Evolutionary conservation across 2,329 filamentous ascomycete genomes (phyloP).

Genomic region (Curvularia lunata): DNA sequence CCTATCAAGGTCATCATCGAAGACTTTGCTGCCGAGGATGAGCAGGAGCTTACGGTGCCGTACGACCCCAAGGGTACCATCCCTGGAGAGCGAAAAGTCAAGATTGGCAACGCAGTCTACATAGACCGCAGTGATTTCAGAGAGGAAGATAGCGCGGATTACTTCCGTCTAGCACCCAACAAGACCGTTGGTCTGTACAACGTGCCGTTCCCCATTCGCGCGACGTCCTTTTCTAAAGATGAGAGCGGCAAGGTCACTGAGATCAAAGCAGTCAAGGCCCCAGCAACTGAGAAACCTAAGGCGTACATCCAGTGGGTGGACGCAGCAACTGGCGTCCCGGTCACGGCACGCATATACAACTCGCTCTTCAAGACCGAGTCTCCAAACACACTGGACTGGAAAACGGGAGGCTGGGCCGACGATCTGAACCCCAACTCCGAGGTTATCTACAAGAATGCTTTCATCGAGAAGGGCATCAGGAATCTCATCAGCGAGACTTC

Average conservation of each 20-base stretch:
- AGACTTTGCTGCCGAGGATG: slow-evolving; percentile 71
- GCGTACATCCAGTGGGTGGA: slow-evolving; percentile 86
- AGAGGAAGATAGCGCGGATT: slow-evolving; percentile 73
- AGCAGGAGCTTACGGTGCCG: slow-evolving; percentile 72
- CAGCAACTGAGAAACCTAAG: slow-evolving; percentile 71
- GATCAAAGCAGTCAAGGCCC: slow-evolving; percentile 70
- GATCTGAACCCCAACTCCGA: slow-evolving; percentile 87
- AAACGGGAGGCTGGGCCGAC: slow-evolving; percentile 78
- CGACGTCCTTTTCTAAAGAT: slow-evolving; percentile 72
- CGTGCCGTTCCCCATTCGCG: slow-evolving; percentile 71
- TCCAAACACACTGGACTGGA: slow-evolving; percentile 71
- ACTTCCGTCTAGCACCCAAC: slow-evolving; percentile 78
- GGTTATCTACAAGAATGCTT: slow-evolving; percentile 75
- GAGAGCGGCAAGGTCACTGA: slow-evolving; percentile 68
- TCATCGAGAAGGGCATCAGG: slow-evolving; percentile 83
- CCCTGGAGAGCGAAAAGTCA: slow-evolving; percentile 63
- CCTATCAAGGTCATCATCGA: slow-evolving; percentile 84
- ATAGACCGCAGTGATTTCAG: slow-evolving; percentile 84
- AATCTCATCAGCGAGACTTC: slow-evolving; percentile 71
- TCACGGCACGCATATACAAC: slow-evolving; percentile 76
- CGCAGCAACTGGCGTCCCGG: slow-evolving; percentile 66
- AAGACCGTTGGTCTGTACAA: slow-evolving; percentile 77
- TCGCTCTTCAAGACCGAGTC: slow-evolving; percentile 86
- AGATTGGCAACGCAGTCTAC: slow-evolving; percentile 79
- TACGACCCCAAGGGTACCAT: slow-evolving; percentile 77